Base-by-base conservation (phyloP, 2,329 filamentous ascomycete genomes). In the Pseudogymnoascus sp. region DNA sequence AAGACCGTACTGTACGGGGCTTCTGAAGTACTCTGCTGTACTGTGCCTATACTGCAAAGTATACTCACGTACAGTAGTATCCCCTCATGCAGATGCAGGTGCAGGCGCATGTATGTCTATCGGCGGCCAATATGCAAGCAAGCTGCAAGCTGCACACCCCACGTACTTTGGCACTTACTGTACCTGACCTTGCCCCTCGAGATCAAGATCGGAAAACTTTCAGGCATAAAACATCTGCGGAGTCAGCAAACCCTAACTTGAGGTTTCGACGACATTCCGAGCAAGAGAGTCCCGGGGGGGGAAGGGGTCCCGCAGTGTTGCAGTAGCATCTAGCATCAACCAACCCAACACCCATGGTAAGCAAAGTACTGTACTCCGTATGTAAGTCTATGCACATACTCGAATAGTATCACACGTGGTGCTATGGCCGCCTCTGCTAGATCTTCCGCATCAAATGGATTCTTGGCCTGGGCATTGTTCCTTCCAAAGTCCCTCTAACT, bases 181-280 rank as follows among this genome's bases (percentile, higher is more conserved):
- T 50, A 15, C 44, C 44, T 50, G 44, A 47, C 44, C 44, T 31
- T 31, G 44, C 8, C 26, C n/a, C n/a, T 10, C 44, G 44, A 31
- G 24, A 31, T 31, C 44, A 50, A 50, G 44, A 50, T 50, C 44
- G 44, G n/a, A 31, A n/a, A 13, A 50, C 26, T 50, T 50, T 31
- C 44, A 50, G 44, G 26, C 26, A 31, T 31, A 50, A 50, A 31
- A 50, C 26, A 50, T 50, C 24, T 50, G 26, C 44, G 6, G 10
- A 50, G 44, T 50, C 44, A 50, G 44, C 44, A 50, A 50, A 31
- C 44, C 26, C 44, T 50, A 50, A 50, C 44, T 50, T 31, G 44
- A 50, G 17, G 44, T 31, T 4, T 50, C n/a, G 44, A 31, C 44
- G 26, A 15, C 44, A 26, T 50, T 31, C 24, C 44, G 26, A 50